Base-by-base conservation (phyloP, 257 asterid species). In the Salvia splendens region DNA sequence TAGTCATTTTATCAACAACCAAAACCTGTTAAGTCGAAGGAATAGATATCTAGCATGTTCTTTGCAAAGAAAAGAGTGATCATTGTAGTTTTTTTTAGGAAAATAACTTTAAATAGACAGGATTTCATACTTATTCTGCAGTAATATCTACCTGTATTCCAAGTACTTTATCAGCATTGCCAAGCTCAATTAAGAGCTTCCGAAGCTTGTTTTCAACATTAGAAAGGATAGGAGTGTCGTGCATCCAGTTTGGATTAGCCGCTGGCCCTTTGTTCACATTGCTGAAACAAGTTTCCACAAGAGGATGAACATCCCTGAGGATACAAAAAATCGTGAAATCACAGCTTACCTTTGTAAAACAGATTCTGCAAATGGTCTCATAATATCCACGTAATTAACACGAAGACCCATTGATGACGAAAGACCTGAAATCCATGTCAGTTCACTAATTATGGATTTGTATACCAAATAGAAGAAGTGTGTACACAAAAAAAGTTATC, bases 341-440 rank as follows among this genome's bases (percentile, higher is more conserved):
- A 64, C 64, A 69, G 71, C 84, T 73, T 80, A 89, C 98, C 87
- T 54, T 73, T 93, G 87, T 77, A 93, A 73, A 69, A 79, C 92
- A 84, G 91, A 93, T 81, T 93, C 98, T 48, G 98, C 98, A 86
- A 89, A 93, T 40, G 98, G 98, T 76, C 97, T 84, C 98, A 93
- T 93, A 74, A 93, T 79, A 68, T 93, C 97, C 72, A 85, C 72
- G 77, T 93, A 93, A 54, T 80, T 86, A 32, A 93, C 74, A 68
- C 96, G 93, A 61, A 82, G 84, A 80, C 87, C 83, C 98, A 93
- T 77, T 16, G 97, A 73, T 8, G 98, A 84, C 64, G 98, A 93
- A 76, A 93, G 96, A 46, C 98, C 98, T 93, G 94, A 64, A 59
- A 68, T 73, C 69, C 76, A 73, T 47, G 70, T 5, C 48, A 78